These are phyloP conservation scores for Isatis lusitanica DNA, from an alignment of 441 rosid genomes.

Conservation along the genomic window DNA sequence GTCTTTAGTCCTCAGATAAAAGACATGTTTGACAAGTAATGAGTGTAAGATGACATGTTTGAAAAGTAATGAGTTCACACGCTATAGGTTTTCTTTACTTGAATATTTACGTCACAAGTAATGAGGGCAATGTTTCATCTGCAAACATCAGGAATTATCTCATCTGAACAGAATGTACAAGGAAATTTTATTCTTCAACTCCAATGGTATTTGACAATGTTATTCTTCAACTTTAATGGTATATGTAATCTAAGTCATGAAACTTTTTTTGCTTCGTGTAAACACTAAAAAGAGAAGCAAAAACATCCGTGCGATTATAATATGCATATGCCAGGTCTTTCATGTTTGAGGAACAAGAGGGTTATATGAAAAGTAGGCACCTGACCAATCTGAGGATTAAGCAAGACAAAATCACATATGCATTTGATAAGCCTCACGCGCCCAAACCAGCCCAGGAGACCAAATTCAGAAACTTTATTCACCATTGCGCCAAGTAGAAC, in stretches of 20 bases:
- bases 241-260: slow-evolving; percentile 11
- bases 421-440: slow-evolving; percentile 79
- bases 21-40: not conserved
- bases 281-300: slow-evolving; percentile 8
- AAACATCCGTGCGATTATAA: not conserved
- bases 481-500: slow-evolving; percentile 61
- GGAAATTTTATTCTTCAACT: not conserved
- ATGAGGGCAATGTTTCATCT: slow-evolving; percentile 9
- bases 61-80: not conserved
- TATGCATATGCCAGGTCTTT: slow-evolving; percentile 8
- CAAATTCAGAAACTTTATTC: slow-evolving; percentile 69
- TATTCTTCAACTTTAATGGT: slow-evolving; percentile 4
- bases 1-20: not conserved
- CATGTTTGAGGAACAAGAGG: slow-evolving; percentile 28
- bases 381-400: slow-evolving; percentile 86
- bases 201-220: too few relatives aligned
- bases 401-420: slow-evolving; percentile 69
- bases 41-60: not conserved
- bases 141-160: slow-evolving; percentile 12
- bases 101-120: not conserved
- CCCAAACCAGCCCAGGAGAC: slow-evolving; percentile 87
- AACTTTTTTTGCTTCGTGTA: not conserved
- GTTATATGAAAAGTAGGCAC: slow-evolving; percentile 42
- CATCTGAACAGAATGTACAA: slow-evolving; percentile 14
- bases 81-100: not conserved